phyloP scores from a whole-genome alignment of 495 filamentous ascomycete species.

The Xeromyces bisporus region DNA sequence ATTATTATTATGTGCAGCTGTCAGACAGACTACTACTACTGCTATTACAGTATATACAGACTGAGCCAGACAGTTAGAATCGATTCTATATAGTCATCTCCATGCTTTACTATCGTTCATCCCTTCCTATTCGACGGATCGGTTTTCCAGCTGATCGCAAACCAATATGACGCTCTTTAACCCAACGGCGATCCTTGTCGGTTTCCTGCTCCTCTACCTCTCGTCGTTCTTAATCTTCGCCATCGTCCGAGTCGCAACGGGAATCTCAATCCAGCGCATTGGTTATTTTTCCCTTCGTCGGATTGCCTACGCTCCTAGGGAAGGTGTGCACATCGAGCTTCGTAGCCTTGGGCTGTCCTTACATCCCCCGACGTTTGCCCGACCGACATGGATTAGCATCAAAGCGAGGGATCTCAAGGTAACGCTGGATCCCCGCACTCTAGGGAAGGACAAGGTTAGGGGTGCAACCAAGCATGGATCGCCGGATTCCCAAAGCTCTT shows the following conservation, averaged over 20 bases:
- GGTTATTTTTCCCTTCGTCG: conserved; percentile 83
- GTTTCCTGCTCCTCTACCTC: conserved; percentile 73
- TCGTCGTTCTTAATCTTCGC: conserved; percentile 88
- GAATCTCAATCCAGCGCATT: conserved; percentile 87
- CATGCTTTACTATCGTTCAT: conserved; percentile 11
- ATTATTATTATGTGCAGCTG: too few relatives aligned
- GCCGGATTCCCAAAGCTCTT: conserved; percentile 10
- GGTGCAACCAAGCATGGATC: conserved; percentile 10
- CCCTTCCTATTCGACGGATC: conserved; percentile 17
- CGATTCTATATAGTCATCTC: conserved; percentile 5
- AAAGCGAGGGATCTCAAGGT: conserved; percentile 68
- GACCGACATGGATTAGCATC: conserved; percentile 92
- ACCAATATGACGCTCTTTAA: conserved; percentile 40
- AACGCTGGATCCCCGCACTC: conserved; percentile 55
- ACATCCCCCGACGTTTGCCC: conserved; percentile 86
- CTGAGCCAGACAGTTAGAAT: too few relatives aligned
- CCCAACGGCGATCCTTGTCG: conserved; percentile 68
- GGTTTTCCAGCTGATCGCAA: conserved; percentile 21
- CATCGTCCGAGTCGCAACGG: conserved; percentile 77
- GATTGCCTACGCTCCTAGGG: conserved; percentile 68
- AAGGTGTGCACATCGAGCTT: conserved; percentile 79
- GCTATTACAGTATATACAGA: too few relatives aligned
- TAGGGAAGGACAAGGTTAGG: conserved; percentile 27
- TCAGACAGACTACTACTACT: too few relatives aligned
- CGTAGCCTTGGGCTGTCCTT: conserved; percentile 72